Base-by-base conservation (phyloP, 2,329 filamentous ascomycete species). In the Colletotrichum eremochloae region DNA sequence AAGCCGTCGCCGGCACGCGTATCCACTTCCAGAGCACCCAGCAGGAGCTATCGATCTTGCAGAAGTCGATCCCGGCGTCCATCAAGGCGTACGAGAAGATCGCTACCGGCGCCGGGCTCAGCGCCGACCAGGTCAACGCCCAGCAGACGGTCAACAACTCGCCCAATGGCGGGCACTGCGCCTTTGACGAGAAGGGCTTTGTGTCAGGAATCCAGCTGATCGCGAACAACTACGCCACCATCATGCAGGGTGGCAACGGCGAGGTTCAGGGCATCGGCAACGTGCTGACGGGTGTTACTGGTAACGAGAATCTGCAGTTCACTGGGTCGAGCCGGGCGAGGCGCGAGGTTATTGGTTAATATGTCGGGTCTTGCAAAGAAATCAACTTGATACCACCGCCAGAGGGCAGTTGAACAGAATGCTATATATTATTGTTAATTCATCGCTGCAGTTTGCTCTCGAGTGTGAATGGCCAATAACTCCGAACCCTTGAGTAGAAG, bases 21-120 rank as follows among this genome's bases (percentile, higher is more conserved):
- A 85, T 90, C 29, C 88, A 90, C 77, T 90, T 85, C 78, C 88
- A 90, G 80, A 86, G 83, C 70, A 89, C 87, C 4, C 82, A 85
- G 75, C 79, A 83, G 36, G 88, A 90, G 77, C 82, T 90, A 4
- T 75, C 80, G 3, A 73, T 80, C 11, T 82, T 90, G 53, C 87
- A 90, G 76, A 77, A 75, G 0, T 81, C 82, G 8, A 89, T 90
- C 46, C 88, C 87, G 0, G 77, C 82, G 67, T 83, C 87, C 15
- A 80, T 90, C 40, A 69, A 75, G 38, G 86, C 87, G 2, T 90
- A 87, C 74, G 86, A 89, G 78, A 77, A 86, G 74, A 75, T 86
- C 5, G 88, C 84, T 7, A 75, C 80, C 0, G 73, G 76, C 15
- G 82, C 82, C 1, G 88, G 88, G 0, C 68, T 90, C 44, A 79